Evolutionary conservation across 2,329 filamentous ascomycete species (phyloP), one percentile per base, ranked within the genome.

Genomic region (Verticillium alfalfae): DNA sequence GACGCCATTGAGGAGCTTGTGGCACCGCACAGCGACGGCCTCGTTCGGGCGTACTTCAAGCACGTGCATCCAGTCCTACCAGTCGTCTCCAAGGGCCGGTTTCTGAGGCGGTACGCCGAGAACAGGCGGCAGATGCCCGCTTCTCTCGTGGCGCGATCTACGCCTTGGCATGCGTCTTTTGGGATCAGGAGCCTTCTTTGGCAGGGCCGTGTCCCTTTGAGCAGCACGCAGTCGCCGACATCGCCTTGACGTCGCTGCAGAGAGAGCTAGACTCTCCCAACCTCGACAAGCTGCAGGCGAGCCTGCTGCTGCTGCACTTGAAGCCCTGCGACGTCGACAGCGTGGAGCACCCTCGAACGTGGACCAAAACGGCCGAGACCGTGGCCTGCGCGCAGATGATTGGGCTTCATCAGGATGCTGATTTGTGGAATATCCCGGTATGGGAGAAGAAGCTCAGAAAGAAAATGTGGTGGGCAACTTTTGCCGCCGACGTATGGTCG

Each of bases 171-270:
- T 76, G 71, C 9, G 73, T 73, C 3, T 80, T 79, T 61, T 80
- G 78, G 78, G 64, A 69, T 7, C 70, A 72, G 31, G 76, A 78
- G 26, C 62, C 66, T 1, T 65, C 67, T 0, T 66, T 77, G 1
- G 68, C 69, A 5, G 66, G 63, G 3, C 64, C 71, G 1, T 70
- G 72, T 6, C 73, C 74, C 0, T 75, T 79, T 45, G 64, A 75
- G 59, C 78, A 81, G 64, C 73, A 79, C 34, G 72, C 78, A 60
- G 69, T 99, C 78, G 61, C 77, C 39, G 76, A 77, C 36, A 71
- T 76, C 56, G 78, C 78, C 1, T 76, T 80, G 57, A 70, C 72
- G 31, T 76, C 77, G 0, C 66, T 81, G 2, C 72, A 79, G 26
- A 71, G 78, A 2, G 79, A 82, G 62, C 70, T 81, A 0, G 77